These are phyloP conservation scores for Penicillium frequentans DNA, from an alignment of 2,329 filamentous ascomycete species.

Conservation along the genomic window DNA sequence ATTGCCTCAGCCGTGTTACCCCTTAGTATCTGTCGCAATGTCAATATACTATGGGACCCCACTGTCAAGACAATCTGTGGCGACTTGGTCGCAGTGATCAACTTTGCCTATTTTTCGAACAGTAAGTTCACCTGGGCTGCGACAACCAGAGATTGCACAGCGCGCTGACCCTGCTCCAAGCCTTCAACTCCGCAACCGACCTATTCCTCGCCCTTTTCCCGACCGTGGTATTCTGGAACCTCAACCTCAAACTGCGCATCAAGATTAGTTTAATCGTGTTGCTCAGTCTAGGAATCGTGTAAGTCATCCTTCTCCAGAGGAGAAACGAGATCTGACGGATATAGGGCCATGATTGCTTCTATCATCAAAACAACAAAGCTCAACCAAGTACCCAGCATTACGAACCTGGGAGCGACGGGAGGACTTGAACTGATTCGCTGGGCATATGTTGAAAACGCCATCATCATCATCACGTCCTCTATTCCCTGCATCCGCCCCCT, in stretches of 20 bases:
- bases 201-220: slow-evolving; percentile 32
- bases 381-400: slow-evolving; percentile 24
- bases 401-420: slow-evolving; percentile 25
- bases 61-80: slow-evolving; percentile 26
- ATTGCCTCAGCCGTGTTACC: slow-evolving; percentile 28
- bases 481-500: slow-evolving; percentile 32
- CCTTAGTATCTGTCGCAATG: slow-evolving; percentile 28
- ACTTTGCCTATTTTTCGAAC: slow-evolving; percentile 32
- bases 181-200: slow-evolving; percentile 30
- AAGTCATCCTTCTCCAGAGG: neutral
- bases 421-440: slow-evolving; percentile 30
- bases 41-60: slow-evolving; percentile 24
- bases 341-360: slow-evolving; percentile 32
- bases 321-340: neutral
- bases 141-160: neutral
- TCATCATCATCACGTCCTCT: slow-evolving; percentile 34
- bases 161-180: slow-evolving; percentile 6
- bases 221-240: slow-evolving; percentile 30
- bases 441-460: slow-evolving; percentile 29
- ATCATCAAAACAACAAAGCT: slow-evolving; percentile 34
- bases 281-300: slow-evolving; percentile 30
- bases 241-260: slow-evolving; percentile 30
- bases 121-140: slow-evolving; percentile 11
- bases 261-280: slow-evolving; percentile 29
- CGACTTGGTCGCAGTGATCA: slow-evolving; percentile 18